Conservation (phyloP, 129 eudicot genomes). For the Flaveria robusta region DNA sequence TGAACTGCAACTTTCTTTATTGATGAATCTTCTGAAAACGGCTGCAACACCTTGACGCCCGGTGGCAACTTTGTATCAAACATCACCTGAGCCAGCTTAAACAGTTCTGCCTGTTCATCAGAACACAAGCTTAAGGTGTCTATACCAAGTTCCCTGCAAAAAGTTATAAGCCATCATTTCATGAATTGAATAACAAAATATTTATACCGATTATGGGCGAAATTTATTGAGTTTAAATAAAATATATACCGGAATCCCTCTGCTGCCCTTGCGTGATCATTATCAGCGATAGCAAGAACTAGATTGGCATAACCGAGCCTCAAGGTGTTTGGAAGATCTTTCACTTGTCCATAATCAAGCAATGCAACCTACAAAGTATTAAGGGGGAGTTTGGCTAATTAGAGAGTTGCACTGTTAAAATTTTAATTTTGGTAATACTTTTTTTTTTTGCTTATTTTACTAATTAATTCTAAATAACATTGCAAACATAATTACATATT, state of each 20-base stretch:
- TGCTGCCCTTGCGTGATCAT: slow-evolving; percentile 68
- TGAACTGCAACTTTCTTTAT: slow-evolving; percentile 76
- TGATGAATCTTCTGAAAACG: slow-evolving; percentile 83
- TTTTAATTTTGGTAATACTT: neutral
- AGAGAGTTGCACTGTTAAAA: neutral
- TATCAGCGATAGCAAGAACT: slow-evolving; percentile 91
- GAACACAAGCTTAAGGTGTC: slow-evolving; percentile 59
- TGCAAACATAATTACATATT: neutral
- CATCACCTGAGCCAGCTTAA: slow-evolving; percentile 80
- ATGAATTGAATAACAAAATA: neutral
- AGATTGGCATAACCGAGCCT: slow-evolving; percentile 91
- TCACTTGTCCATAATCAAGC: slow-evolving; percentile 99
- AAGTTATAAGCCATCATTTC: slow-evolving; percentile 12
- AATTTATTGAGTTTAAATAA: neutral
- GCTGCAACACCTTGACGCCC: slow-evolving; percentile 80
- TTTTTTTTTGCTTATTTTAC: neutral
- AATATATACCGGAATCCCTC: slow-evolving; percentile 69
- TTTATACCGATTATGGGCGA: neutral
- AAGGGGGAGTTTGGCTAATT: neutral
- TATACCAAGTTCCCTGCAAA: slow-evolving; percentile 89
- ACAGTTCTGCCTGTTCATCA: slow-evolving; percentile 63
- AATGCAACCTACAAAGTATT: slow-evolving; percentile 65
- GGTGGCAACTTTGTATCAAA: slow-evolving; percentile 90
- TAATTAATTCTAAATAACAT: neutral
- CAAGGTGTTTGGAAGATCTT: slow-evolving; percentile 81